Evolutionary conservation across 2,329 filamentous ascomycete species (phyloP).

Genomic region (Diaporthe amygdali): DNA sequence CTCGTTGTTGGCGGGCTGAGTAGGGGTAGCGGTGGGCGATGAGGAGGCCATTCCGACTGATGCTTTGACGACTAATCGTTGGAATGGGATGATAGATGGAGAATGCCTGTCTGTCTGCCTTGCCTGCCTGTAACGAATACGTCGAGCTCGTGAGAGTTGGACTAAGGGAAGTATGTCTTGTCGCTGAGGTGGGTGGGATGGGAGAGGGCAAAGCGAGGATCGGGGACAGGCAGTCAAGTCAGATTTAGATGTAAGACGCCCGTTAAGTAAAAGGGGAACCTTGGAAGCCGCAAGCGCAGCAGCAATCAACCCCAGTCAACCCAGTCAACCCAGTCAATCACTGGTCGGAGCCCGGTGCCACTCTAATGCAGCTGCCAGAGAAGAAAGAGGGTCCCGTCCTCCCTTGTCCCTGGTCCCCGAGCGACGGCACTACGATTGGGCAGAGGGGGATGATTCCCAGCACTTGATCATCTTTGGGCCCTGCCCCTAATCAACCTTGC

Average conservation of each 20-base stretch:
- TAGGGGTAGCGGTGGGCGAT: slow-evolving; percentile 21
- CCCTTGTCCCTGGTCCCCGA: slow-evolving; percentile 4
- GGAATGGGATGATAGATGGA: neutral
- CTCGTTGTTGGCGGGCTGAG: slow-evolving; percentile 12
- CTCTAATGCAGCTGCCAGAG: slow-evolving; percentile 14
- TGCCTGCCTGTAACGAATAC: neutral
- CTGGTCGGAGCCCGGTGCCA: slow-evolving; percentile 1
- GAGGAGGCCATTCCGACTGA: slow-evolving; percentile 25
- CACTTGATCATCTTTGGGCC: slow-evolving; percentile 11
- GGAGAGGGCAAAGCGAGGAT: neutral
- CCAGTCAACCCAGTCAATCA: slow-evolving; percentile 4
- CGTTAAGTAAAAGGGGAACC: slow-evolving; percentile 14
- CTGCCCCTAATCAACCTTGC: neutral
- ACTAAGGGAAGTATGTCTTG: neutral
- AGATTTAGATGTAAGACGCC: slow-evolving; percentile 5
- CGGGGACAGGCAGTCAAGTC: neutral
- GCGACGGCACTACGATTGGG: neutral
- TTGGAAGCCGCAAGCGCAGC: neutral
- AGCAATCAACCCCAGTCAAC: slow-evolving; percentile 1
- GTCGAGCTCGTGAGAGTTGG: neutral
- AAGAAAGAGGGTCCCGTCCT: neutral
- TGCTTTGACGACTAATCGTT: neutral
- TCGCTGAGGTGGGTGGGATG: neutral
- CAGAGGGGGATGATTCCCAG: neutral
- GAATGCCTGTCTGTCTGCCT: neutral